Conservation (phyloP, 768 basidiomycete species). For the Suillus subluteus region DNA sequence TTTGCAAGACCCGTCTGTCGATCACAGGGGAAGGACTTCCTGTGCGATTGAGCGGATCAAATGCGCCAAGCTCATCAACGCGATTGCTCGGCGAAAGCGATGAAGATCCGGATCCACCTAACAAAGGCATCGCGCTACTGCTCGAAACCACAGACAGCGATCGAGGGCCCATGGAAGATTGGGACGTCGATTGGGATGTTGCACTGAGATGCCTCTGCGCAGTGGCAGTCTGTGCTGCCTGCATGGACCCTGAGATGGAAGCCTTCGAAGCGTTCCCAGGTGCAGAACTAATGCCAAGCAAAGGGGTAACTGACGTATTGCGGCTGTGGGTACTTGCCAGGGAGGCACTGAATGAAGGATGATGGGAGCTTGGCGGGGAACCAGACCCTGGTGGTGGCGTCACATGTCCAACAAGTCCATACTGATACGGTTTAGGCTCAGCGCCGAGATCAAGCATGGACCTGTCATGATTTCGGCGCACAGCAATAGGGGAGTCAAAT, state of each 20-base stretch:
- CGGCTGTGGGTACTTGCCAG: slow-evolving; percentile 23
- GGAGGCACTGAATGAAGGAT: slow-evolving; percentile 14
- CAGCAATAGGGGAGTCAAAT: slow-evolving; percentile 22
- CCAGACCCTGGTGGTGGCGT: slow-evolving; percentile 31
- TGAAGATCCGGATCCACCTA: background rate
- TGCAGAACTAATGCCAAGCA: slow-evolving; percentile 22
- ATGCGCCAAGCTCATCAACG: slow-evolving; percentile 23
- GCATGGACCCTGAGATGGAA: slow-evolving; percentile 47
- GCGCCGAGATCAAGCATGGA: slow-evolving; percentile 34
- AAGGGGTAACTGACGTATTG: slow-evolving; percentile 28
- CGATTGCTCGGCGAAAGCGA: slow-evolving; percentile 14
- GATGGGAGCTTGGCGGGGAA: slow-evolving; percentile 28
- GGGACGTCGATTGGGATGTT: slow-evolving; percentile 5
- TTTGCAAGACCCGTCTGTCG: slow-evolving; percentile 32
- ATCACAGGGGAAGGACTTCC: slow-evolving; percentile 25
- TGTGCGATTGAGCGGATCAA: slow-evolving; percentile 22
- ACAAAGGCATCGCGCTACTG: slow-evolving; percentile 5
- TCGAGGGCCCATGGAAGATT: slow-evolving; percentile 17
- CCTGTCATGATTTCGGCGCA: slow-evolving; percentile 26
- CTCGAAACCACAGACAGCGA: slow-evolving; percentile 27
- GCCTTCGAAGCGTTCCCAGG: slow-evolving; percentile 38
- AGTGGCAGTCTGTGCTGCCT: slow-evolving; percentile 31
- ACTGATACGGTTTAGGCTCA: slow-evolving; percentile 62
- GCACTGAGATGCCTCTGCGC: slow-evolving; percentile 15
- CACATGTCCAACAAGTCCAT: slow-evolving; percentile 59